phyloP scores from a whole-genome alignment of 1,139 yeast species.

The Lodderomyces parapsilosis region DNA sequence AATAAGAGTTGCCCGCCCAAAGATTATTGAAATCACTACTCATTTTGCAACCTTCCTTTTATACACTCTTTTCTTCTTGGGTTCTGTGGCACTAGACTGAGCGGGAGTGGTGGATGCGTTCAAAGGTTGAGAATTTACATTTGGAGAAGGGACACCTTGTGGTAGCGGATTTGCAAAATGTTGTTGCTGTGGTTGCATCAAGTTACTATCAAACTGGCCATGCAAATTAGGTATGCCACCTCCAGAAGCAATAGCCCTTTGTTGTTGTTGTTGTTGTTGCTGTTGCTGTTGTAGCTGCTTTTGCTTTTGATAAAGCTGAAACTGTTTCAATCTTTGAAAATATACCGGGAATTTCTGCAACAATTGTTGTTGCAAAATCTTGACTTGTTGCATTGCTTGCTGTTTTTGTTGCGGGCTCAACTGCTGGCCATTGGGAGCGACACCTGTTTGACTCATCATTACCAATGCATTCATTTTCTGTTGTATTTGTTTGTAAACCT shows the following conservation, averaged over 20 bases:
- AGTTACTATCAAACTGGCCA: not conserved
- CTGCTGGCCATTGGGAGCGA: constrained; percentile 44
- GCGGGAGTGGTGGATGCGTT: constrained; percentile 18
- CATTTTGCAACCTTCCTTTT: constrained; percentile 10
- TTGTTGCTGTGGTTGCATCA: constrained; percentile 3
- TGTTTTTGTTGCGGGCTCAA: constrained; percentile 47
- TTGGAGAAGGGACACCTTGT: constrained; percentile 5
- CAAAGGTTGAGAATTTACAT: constrained; percentile 5
- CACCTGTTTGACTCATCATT: constrained; percentile 46
- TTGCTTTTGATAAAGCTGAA: constrained; percentile 37
- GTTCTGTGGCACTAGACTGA: constrained; percentile 10
- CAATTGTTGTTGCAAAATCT: constrained; percentile 42
- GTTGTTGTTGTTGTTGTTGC: constrained; percentile 6
- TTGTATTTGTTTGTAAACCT: constrained; percentile 43
- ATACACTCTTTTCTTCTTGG: constrained; percentile 15
- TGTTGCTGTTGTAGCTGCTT: constrained; percentile 14
- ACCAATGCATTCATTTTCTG: constrained; percentile 42
- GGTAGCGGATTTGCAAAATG: not conserved
- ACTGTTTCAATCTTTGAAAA: constrained; percentile 44
- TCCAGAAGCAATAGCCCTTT: constrained; percentile 5
- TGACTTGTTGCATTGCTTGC: constrained; percentile 47
- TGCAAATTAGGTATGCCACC: not conserved
- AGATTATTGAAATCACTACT: not conserved
- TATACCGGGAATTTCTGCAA: constrained; percentile 45
- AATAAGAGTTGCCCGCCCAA: no score